Evolutionary conservation across 768 basidiomycete genomes (phyloP).

Genomic region (Cubamyces lactineus): DNA sequence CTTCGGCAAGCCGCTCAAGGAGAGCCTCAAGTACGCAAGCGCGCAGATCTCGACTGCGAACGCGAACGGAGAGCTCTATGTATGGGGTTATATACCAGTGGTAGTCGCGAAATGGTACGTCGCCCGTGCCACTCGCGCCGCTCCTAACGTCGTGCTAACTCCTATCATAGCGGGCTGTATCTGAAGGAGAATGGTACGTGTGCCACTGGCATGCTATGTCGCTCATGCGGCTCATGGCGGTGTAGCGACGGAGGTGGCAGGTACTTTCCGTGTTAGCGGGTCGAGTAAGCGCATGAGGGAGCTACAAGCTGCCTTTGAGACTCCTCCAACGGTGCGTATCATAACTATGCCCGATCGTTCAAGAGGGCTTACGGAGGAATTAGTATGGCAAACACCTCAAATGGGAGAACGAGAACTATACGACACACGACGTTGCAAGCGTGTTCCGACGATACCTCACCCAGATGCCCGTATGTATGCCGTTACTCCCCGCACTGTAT

Average conservation of each 20-base stretch:
- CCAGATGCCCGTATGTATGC: slow-evolving; percentile 84
- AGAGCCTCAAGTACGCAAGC: slow-evolving; percentile 83
- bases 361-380: too few species aligned
- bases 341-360: neutral
- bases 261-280: slow-evolving; percentile 96
- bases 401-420: slow-evolving; percentile 85
- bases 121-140: neutral
- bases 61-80: slow-evolving; percentile 78
- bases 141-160: slow-evolving; percentile 17
- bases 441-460: slow-evolving; percentile 96
- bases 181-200: slow-evolving; percentile 88
- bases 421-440: slow-evolving; percentile 96
- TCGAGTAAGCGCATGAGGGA: slow-evolving; percentile 95
- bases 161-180: slow-evolving; percentile 72
- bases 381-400: slow-evolving; percentile 94
- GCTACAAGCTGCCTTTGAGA: slow-evolving; percentile 88
- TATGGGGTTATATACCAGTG: slow-evolving; percentile 95
- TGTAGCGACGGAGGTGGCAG: slow-evolving; percentile 86
- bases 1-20: slow-evolving; percentile 83
- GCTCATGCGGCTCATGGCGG: neutral
- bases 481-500: slow-evolving; percentile 7
- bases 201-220: neutral
- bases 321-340: slow-evolving; percentile 76
- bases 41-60: slow-evolving; percentile 94
- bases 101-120: slow-evolving; percentile 96